Base-by-base conservation (phyloP, 768 basidiomycete species). In the Boletus vermiculosoides region DNA sequence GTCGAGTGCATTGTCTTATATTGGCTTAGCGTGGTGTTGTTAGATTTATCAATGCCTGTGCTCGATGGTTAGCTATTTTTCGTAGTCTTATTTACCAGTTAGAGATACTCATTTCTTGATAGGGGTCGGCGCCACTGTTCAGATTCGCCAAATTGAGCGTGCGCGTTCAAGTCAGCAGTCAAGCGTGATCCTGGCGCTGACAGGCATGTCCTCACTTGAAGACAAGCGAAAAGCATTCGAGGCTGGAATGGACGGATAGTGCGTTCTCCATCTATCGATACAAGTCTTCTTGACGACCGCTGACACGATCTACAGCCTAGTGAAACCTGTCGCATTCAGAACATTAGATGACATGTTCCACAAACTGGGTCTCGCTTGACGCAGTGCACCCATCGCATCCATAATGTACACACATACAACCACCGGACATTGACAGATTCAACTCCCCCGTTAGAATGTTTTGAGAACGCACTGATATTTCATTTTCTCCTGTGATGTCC, bases 191-290 rank as follows among this genome's bases (percentile, higher is more conserved):
- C 77, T 97, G 45, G 95, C 94, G 4, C 75, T 98, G 55, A 97
- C 94, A 1, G 95, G 95, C 22, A 88, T 93, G 85, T 95, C 95
- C 18, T 92, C 94, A 9, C 73, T 90, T 5, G 95, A 97, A 68
- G 93, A 98, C 71, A 96, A 95, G 71, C 81, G 91, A 23, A 81
- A 84, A 62, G 95, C 95, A 1, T 96, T 96, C 60, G 87, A 91
- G 45, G 91, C 90, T 50, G 95, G 95, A 0, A 93, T 98, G 50
- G 92, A 97, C 62, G 94, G 95, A 75, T 96, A 96, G 93, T 95
- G 67, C 61, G 92, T 69, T 49, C 85, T n/a, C 9, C 45, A 6
- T 11, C 4, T 11, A 9, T 30, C 7, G n/a, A 52, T 6, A 7
- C 5, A 4, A 25, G 5, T 10, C 16, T 4, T 23, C 37, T 40